Evolutionary conservation across 2,329 filamentous ascomycete species (phyloP), one percentile per base, ranked within the genome.

Genomic region (Colletotrichum tofieldiae): DNA sequence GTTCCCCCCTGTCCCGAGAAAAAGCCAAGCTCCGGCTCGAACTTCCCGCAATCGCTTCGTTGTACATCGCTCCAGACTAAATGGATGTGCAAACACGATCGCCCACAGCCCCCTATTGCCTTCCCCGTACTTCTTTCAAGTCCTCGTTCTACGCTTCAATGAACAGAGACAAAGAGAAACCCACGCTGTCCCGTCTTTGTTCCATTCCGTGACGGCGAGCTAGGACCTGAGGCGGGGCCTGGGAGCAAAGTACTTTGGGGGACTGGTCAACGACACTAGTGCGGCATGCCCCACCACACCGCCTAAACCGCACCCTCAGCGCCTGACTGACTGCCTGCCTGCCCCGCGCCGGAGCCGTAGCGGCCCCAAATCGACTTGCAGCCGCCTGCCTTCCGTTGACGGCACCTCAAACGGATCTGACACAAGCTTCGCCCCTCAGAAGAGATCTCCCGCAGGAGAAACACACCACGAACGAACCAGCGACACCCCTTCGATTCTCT

Each of bases 341-440:
- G 65, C 69, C 69, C 59, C 45, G 58, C 65, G 58, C 49, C 65
- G 35, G n/a, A 56, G 43, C 69, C 45, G 58, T 72, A 68, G 69
- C 65, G 59, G 23, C 32, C 29, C 58, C 58, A 32, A 39, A 43
- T 52, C 43, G 58, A 59, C 41, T 52, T 64, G 69, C 69, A 71
- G 52, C 60, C 54, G 61, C 70, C 41, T 65, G 54, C 29, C 47
- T n/a, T 55, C 29, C 29, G 35, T 68, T 41, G 23, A 59, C 71
- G 43, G 54, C 62, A 70, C 59, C 75, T 78, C 77, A 78, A 78
- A 78, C 77, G 37, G 52, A 73, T 73, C 73, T 78, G 77, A 78
- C 59, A 78, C 77, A 77, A 61, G 56, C 67, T 71, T 61, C 65
- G 58, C 56, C 43, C 54, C 63, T 26, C 69, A 71, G 45, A 62